phyloP scores from a whole-genome alignment of 1,139 yeast species.

The Suhomyces atakaporum region DNA sequence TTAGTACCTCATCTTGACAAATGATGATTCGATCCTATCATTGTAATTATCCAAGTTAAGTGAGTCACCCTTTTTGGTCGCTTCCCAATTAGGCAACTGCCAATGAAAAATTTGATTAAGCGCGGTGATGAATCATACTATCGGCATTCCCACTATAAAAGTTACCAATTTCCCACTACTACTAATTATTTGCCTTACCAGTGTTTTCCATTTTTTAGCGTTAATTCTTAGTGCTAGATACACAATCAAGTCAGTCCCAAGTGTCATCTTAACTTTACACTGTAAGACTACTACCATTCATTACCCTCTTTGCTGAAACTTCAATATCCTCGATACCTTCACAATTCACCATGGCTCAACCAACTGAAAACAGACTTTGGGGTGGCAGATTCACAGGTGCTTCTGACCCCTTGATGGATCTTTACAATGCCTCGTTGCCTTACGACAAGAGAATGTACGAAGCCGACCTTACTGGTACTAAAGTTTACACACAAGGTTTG shows the following conservation, averaged over 20 bases:
- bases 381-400: slow-evolving; percentile 99
- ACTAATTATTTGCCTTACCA: too few relatives aligned
- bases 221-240: too few relatives aligned
- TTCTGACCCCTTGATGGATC: slow-evolving; percentile 95
- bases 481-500: slow-evolving; percentile 87
- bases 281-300: slow-evolving; percentile 2
- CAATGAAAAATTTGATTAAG: slow-evolving; percentile 20
- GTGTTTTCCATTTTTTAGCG: too few relatives aligned
- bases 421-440: slow-evolving; percentile 94
- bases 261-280: too few relatives aligned
- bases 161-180: slow-evolving; percentile 4
- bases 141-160: slow-evolving; percentile 9
- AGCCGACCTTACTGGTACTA: slow-evolving; percentile 92
- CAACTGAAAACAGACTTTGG: slow-evolving; percentile 76
- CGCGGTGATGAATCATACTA: slow-evolving; percentile 39
- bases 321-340: too few relatives aligned
- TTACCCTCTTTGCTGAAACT: too few relatives aligned
- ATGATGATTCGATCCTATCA: too few relatives aligned
- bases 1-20: too few relatives aligned
- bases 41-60: too few relatives aligned
- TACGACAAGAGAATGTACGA: slow-evolving; percentile 93
- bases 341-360: slow-evolving; percentile 35
- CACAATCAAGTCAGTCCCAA: too few relatives aligned
- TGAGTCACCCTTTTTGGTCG: slow-evolving; percentile 1
- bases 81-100: slow-evolving; percentile 25